Evolutionary conservation across 2,329 filamentous ascomycete species (phyloP), one percentile per base, ranked within the genome.

Genomic region (Colletotrichum somersetense): DNA sequence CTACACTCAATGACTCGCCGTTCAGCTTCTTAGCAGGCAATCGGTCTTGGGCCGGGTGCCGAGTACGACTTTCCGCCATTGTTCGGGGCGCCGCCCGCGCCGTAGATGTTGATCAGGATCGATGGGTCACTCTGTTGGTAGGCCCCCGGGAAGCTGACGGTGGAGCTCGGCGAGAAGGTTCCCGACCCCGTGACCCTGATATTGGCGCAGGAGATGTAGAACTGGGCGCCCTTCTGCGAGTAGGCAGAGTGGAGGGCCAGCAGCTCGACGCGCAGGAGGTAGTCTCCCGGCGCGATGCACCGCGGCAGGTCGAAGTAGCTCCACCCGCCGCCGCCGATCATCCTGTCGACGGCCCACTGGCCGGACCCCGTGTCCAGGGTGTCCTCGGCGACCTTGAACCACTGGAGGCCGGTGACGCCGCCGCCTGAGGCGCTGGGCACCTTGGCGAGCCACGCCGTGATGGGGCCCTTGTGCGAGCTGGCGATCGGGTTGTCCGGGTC

Each of bases 141-240:
- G 0, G 80, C 84, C 20, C 84, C 82, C 0, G 85, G 85, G 79
- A 87, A 84, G 77, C 77, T 80, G 72, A 87, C 82, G 1, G 83
- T 84, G 69, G 78, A 69, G 68, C 66, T 75, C 16, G 80, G 80
- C 20, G 79, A 75, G 74, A 82, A 80, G 35, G 77, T 75, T 53
- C 83, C 83, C 33, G 78, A 79, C 38, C 83, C 83, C 77, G 69
- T 86, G 64, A 91, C 82, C 74, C 88, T 83, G 71, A 91, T 78
- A 81, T 91, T 90, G 76, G 89, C 82, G 76, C 89, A 88, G 65
- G 86, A 85, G 68, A 84, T 84, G 77, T 88, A 88, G 77, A 85
- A 85, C 78, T 88, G 85, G 38, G 85, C 85, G n/a, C 85, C 85
- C 65, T 80, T 77, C 46, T 77, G 71, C 44, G 83, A 78, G 14